Evolutionary conservation across 163 green algal genomes (phyloP), one percentile per base, ranked within the genome.

Genomic region (Scenedesmus sp.): DNA sequence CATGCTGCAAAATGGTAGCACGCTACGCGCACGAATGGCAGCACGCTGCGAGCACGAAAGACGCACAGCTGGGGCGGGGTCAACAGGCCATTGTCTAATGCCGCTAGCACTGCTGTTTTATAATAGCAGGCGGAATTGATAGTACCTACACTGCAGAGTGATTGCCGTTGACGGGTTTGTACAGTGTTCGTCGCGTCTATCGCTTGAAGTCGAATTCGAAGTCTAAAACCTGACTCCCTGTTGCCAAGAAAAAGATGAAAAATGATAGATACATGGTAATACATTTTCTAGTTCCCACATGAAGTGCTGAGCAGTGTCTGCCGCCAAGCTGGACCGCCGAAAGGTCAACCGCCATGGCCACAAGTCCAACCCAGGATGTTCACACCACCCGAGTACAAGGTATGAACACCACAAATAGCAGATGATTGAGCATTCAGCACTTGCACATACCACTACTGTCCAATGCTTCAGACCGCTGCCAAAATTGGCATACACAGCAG

Each of bases 11-110:
- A 40, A 76, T n/a, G 65, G 30, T 40, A 76, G 65, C 65, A 76
- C 65, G 56, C 65, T 76, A 7, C 30, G 30, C 30, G 65, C 65
- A 76, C 24, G 30, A 10, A 26, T 76, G 65, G 30, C 18, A 76
- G 65, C 65, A 76, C 65, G 56, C 65, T 76, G 30, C 30, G 30
- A 30, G 65, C 65, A 76, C 24, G 30, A 10, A 40, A 76, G 65
- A 76, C 30, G 65, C 65, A 76, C 30, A 76, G 30, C 30, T 76
- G 30, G 7, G 30, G 65, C 65, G 65, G 65, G 65, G 65, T 76
- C 65, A 76, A 76, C 65, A 76, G 65, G 30, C 65, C 65, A 76
- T 76, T 40, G 59, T 40, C 65, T 76, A 76, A 76, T 76, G 65
- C 65, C 65, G 30, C 26, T 76, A 76, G 65, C 30, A 76, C 65